phyloP scores from a whole-genome alignment of 306 rosid species.

The Casuarina cunninghamiana region DNA sequence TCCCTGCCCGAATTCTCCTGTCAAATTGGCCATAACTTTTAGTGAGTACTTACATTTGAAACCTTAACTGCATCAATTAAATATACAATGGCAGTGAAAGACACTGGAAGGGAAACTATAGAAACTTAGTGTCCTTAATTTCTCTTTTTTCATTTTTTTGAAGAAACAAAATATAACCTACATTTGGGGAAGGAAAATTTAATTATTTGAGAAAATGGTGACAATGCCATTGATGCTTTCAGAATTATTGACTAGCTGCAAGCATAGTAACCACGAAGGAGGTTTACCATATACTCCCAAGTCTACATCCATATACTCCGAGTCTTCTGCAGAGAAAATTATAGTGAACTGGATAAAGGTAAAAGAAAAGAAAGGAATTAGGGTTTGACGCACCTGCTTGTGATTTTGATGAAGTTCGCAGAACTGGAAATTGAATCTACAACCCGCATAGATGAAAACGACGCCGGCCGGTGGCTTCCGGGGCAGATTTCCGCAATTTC shows the following conservation, averaged over 20 bases:
- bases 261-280: neutral
- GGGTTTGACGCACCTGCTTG: no score
- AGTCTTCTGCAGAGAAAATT: no score
- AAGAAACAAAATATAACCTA: no score
- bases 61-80: conserved; percentile 13
- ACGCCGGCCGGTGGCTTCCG: no score
- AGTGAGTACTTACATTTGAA: conserved; percentile 5
- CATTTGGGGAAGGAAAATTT: neutral
- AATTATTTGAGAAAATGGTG: neutral
- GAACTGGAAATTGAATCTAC: no score
- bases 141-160: neutral
- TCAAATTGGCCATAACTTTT: conserved; percentile 11
- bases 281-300: neutral
- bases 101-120: neutral
- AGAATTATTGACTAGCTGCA: neutral
- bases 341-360: no score
- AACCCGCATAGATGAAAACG: no score
- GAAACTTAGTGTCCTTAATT: neutral
- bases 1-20: conserved; percentile 67
- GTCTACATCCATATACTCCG: neutral
- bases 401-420: no score
- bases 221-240: neutral
- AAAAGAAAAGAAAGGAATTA: no score
- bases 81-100: neutral
- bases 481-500: no score